Conservation (phyloP, 345 rosid genomes). For the Lagerstroemia speciosa region DNA sequence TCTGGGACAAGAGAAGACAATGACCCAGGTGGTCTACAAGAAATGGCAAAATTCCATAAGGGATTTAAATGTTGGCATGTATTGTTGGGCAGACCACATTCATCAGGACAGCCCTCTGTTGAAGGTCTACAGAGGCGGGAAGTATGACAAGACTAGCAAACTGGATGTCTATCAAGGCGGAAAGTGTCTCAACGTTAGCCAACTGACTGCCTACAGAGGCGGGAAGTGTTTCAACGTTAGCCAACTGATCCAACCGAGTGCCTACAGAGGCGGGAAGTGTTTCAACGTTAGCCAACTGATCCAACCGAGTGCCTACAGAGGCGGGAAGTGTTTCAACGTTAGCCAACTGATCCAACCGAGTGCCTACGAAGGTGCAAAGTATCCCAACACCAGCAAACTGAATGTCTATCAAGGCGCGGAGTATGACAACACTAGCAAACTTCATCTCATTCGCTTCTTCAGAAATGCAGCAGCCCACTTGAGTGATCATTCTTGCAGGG, state of each 20-base stretch:
- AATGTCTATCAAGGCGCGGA: not conserved
- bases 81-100: not conserved
- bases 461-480: constrained; percentile 3
- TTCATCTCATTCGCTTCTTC: not conserved
- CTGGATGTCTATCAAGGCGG: not conserved
- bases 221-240: not conserved
- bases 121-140: not conserved
- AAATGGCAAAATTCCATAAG: not conserved
- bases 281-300: too few species aligned
- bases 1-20: not conserved
- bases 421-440: not conserved
- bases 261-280: not conserved
- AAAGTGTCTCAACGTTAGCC: fast-evolving
- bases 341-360: too few species aligned
- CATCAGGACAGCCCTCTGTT: not conserved
- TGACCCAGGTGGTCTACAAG: not conserved
- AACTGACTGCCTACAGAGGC: not conserved
- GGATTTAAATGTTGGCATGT: not conserved
- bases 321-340: too few species aligned
- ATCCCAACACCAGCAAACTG: not conserved
- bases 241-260: too few species aligned
- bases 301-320: too few species aligned
- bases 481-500: not conserved
- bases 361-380: not conserved
- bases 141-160: too few species aligned